Evolutionary conservation across 768 basidiomycete species (phyloP).

Genomic region (Udeniomyces megalosporus): DNA sequence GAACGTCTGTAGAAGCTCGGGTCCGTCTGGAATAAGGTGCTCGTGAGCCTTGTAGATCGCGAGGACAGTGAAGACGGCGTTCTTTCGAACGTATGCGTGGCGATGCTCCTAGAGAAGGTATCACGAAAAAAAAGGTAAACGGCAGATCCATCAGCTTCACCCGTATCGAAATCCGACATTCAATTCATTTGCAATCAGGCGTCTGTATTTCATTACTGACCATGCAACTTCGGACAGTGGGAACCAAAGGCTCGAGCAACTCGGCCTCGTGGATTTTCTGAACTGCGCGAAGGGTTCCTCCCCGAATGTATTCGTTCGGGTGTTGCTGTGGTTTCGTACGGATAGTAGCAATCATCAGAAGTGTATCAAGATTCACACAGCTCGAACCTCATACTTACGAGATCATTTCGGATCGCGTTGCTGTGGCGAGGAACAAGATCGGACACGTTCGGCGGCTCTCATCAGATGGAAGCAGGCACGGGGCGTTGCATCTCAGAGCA

Average conservation of each 20-base stretch:
- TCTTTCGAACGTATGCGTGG: constrained; percentile 94
- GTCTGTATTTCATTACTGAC: constrained; percentile 22
- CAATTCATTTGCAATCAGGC: no score
- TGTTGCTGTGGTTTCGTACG: constrained; percentile 67
- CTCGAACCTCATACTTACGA: constrained; percentile 40
- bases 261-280: constrained; percentile 90
- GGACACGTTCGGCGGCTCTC: no score
- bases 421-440: constrained; percentile 31
- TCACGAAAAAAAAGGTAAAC: background rate
- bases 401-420: constrained; percentile 93
- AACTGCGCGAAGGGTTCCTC: constrained; percentile 87
- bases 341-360: no score
- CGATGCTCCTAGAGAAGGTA: constrained; percentile 53
- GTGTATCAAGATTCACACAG: no score
- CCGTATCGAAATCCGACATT: no score
- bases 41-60: constrained; percentile 90
- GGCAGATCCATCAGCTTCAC: no score
- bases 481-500: no score
- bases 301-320: constrained; percentile 97
- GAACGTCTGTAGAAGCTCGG: constrained; percentile 91
- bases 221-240: constrained; percentile 79
- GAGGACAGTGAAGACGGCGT: constrained; percentile 90
- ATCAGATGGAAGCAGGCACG: no score
- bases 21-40: constrained; percentile 85
- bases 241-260: constrained; percentile 86